phyloP scores from a whole-genome alignment of 2,329 filamentous ascomycete species.

The Dichotomopilus funicola region DNA sequence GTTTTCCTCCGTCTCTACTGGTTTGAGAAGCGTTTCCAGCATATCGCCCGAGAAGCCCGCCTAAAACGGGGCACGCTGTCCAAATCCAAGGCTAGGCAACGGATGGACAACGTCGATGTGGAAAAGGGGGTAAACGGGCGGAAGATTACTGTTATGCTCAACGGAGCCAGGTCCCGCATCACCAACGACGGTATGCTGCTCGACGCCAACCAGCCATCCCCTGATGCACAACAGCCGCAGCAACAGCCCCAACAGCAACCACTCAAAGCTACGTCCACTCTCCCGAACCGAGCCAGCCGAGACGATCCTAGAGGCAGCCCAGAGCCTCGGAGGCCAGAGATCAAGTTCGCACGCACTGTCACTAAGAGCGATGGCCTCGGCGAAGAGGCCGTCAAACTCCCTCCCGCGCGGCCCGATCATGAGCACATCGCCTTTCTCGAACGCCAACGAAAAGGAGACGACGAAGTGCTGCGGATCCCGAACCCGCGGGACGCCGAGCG shows the following conservation, averaged over 20 bases:
- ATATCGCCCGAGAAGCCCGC: slow-evolving; percentile 68
- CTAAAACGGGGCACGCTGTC: slow-evolving; percentile 57
- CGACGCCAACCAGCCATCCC: slow-evolving; percentile 28
- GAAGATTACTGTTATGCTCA: slow-evolving; percentile 60
- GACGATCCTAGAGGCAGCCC: slow-evolving; percentile 1
- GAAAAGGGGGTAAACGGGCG: slow-evolving; percentile 61
- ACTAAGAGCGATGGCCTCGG: slow-evolving; percentile 51
- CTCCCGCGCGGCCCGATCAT: slow-evolving; percentile 55
- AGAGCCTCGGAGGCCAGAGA: slow-evolving; percentile 34
- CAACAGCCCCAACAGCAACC: slow-evolving; percentile 20
- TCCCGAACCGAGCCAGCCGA: slow-evolving; percentile 1
- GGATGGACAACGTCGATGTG: slow-evolving; percentile 39
- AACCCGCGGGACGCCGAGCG: slow-evolving; percentile 85
- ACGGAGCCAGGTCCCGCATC: slow-evolving; percentile 47
- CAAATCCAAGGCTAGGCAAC: slow-evolving; percentile 51
- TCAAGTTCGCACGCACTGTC: slow-evolving; percentile 64
- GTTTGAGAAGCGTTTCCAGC: slow-evolving; percentile 95
- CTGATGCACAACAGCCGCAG: slow-evolving; percentile 15
- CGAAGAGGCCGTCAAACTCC: slow-evolving; percentile 40
- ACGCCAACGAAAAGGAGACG: slow-evolving; percentile 71
- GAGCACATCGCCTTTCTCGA: slow-evolving; percentile 86
- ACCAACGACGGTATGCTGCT: slow-evolving; percentile 55
- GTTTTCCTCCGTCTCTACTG: slow-evolving; percentile 92
- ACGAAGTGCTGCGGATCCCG: slow-evolving; percentile 76
- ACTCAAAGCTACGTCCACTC: slow-evolving; percentile 12